Base-by-base conservation (phyloP, 192 early-diverging fungal species). In the Coemansia umbellata region DNA sequence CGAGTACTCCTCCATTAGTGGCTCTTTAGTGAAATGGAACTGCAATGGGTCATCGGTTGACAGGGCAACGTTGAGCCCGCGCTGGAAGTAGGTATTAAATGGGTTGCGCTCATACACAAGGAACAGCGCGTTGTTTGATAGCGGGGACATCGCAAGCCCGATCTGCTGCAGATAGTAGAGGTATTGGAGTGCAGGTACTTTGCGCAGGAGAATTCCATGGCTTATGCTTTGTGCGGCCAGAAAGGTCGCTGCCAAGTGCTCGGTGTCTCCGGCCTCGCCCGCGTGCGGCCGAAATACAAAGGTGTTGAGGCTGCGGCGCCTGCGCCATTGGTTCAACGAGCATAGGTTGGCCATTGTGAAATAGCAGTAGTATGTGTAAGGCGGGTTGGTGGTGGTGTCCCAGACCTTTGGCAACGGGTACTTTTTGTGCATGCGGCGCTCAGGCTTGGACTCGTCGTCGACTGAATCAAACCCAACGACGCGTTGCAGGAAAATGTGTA, bases 11-110 rank as follows among this genome's bases (percentile, higher is more conserved):
- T 97, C 94, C 71, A 95, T 97, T 65, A 97, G 55, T 0, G 94
- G 94, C 65, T 97, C 94, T 56, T 89, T 92, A 10, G 94, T 97
- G 47, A 90, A 94, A 60, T 97, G 94, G 74, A 97, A 94, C 69
- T 97, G 94, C 30, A 97, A 51, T 6, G 94, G 94, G 68, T 97
- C 94, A 59, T 97, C 94, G 1, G 91, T 94, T 11, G 89, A 91
- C 13, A 97, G 68, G 8, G 87, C 87, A 8, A 95, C 87, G 66
- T 97, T 94, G 31, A 97, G 81, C 0, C 94, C 94, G 21, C 93
- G 84, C 53, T 97, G 89, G 80, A 94, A 95, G 69, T 89, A 97
- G 14, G 80, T 64, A 44, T 88, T 80, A 52, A 97, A 89, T 4
- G 92, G 92, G 57, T 95, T 94, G 50, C 91, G 78, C 68, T 97